A percentile compares a stretch with the other conserved stretches of the same genome.
Conservation (phyloP, 1,139 yeast genomes). For the Geotrichum bryndzae region DNA sequence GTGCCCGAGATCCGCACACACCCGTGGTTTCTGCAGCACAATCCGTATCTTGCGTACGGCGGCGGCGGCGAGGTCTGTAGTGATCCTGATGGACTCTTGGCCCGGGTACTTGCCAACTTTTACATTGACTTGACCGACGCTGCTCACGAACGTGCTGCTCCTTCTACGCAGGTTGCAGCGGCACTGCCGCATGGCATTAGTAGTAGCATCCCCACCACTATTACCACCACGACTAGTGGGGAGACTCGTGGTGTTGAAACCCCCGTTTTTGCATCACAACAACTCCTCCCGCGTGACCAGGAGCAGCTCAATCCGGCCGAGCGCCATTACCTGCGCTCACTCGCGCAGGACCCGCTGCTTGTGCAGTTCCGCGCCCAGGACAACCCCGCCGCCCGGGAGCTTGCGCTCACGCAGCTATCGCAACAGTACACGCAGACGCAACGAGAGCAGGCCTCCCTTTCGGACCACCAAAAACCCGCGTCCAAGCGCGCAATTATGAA, state of each 20-base stretch:
- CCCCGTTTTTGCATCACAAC: slow-evolving; percentile 21
- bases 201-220: background rate
- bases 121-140: slow-evolving; percentile 25
- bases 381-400: slow-evolving; percentile 25
- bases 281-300: slow-evolving; percentile 12
- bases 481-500: slow-evolving; percentile 26
- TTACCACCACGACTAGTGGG: background rate
- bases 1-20: slow-evolving; percentile 42
- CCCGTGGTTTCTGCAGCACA: slow-evolving; percentile 46
- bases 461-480: slow-evolving; percentile 1
- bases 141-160: slow-evolving; percentile 17
- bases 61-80: slow-evolving; percentile 41
- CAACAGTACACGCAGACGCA: background rate
- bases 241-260: background rate
- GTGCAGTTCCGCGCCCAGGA: slow-evolving; percentile 39
- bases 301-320: slow-evolving; percentile 26
- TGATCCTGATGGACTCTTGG: slow-evolving; percentile 48
- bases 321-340: slow-evolving; percentile 34
- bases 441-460: background rate
- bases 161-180: background rate
- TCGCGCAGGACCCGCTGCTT: slow-evolving; percentile 45
- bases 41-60: slow-evolving; percentile 39
- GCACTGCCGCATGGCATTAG: background rate
- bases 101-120: slow-evolving; percentile 41
- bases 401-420: slow-evolving; percentile 29